These are phyloP conservation scores for Coniochaeta sp. DNA, from an alignment of 2,329 filamentous ascomycete genomes.

Conservation along the genomic window DNA sequence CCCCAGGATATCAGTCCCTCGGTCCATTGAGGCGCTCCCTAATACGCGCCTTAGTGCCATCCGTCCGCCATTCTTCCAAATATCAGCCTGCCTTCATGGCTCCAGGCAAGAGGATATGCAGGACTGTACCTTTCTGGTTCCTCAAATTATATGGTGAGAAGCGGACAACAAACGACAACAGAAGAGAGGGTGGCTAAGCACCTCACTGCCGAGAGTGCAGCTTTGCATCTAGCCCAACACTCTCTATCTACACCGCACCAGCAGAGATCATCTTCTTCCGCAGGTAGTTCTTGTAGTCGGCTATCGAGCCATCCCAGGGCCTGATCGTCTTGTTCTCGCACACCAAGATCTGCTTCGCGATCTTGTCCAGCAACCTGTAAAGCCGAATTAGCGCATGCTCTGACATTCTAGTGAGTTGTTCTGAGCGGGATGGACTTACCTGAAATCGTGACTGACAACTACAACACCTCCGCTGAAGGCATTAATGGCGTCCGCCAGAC, in stretches of 20 bases:
- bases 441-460: constrained; percentile 97
- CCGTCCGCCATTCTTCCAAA: background rate
- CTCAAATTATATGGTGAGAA: constrained; percentile 2
- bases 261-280: constrained; percentile 96
- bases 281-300: constrained; percentile 95
- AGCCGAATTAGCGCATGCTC: constrained; percentile 9
- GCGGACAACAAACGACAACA: background rate
- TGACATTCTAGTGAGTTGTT: background rate
- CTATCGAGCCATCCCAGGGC: constrained; percentile 82
- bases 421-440: constrained; percentile 46
- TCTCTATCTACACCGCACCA: constrained; percentile 66
- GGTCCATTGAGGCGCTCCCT: background rate
- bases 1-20: constrained; percentile 1
- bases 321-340: constrained; percentile 96
- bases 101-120: background rate
- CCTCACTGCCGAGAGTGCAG: background rate
- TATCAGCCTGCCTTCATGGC: background rate
- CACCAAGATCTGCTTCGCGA: constrained; percentile 98
- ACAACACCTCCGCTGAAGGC: constrained; percentile 94
- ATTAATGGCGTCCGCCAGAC: constrained; percentile 94
- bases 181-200: background rate
- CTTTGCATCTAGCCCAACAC: background rate
- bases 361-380: constrained; percentile 87
- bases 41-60: background rate
- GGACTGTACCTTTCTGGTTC: background rate